These are phyloP conservation scores for Melampsora americana DNA, from an alignment of 1,284 basidiomycete species.

Conservation along the genomic window DNA sequence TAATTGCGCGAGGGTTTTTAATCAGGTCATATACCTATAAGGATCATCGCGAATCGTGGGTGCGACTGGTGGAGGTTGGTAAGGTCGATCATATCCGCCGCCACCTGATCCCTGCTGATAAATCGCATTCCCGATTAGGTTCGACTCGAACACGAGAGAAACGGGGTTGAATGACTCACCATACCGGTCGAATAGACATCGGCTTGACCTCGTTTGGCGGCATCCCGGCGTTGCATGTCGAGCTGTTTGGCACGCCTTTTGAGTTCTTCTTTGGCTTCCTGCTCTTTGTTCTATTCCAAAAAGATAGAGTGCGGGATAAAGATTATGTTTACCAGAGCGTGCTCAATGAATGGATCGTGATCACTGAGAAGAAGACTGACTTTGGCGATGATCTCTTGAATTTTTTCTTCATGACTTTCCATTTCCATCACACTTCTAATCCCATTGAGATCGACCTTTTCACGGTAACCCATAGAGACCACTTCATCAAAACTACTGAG, in stretches of 20 bases:
- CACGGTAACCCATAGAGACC: slow-evolving; percentile 87
- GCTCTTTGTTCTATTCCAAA: slow-evolving; percentile 81
- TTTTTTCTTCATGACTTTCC: slow-evolving; percentile 99
- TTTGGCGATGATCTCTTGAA: slow-evolving; percentile 96
- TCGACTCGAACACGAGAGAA: slow-evolving; percentile 19
- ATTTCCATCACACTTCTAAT: slow-evolving; percentile 91
- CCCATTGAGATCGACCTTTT: slow-evolving; percentile 86
- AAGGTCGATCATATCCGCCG: slow-evolving; percentile 46
- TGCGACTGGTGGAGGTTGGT: slow-evolving; percentile 35
- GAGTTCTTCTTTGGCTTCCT: slow-evolving; percentile 98
- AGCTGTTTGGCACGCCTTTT: slow-evolving; percentile 96
- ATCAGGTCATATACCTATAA: slow-evolving; percentile 25
- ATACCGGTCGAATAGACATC: slow-evolving; percentile 50
- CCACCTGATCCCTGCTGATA: slow-evolving; percentile 37
- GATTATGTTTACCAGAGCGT: neutral
- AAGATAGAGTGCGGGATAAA: neutral
- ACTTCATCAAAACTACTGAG: slow-evolving; percentile 96
- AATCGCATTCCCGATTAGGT: too few species aligned
- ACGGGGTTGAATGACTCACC: slow-evolving; percentile 35
- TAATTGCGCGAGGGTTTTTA: slow-evolving; percentile 59
- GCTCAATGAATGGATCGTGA: slow-evolving; percentile 4
- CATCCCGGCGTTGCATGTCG: slow-evolving; percentile 93
- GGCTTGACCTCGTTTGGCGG: slow-evolving; percentile 66
- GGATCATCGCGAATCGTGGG: slow-evolving; percentile 40
- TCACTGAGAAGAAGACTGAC: slow-evolving; percentile 58